Evolutionary conservation across 805 yeast genomes (phyloP), one percentile per base, ranked within the genome.

Genomic region (Wickerhamomyces silvicola): DNA sequence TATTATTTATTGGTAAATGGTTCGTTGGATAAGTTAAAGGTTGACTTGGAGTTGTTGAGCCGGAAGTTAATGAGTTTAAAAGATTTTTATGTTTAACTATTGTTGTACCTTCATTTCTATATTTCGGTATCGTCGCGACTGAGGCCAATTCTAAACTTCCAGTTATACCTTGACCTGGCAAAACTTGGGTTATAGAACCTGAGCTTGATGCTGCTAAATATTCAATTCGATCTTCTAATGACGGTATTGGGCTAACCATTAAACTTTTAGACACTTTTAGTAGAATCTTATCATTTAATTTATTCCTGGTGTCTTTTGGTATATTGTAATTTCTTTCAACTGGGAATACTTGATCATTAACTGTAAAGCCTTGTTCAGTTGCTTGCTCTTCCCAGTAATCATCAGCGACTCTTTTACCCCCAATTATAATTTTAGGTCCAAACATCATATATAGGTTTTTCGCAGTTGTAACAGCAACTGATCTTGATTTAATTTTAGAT

Each of bases 351-450:
- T 69, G 63, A 34, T 68, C 71, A 26, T 57, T 58, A 17, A 64
- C 62, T 1, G 66, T 61, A 31, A 68, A 65, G 1, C 68, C 68
- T 38, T 68, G 68, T 13, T 55, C 57, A 23, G 48, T 52, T 1
- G 66, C 66, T 4, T 54, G 43, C 4, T 55, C 56, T 39, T 72
- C 78, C 75, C 76, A 75, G 46, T 75, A 74, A 47, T 74, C 81
- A 48, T 74, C 80, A 3, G 50, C 38, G 4, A 73, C 58, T 36
- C 79, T 59, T 22, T 54, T 51, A 6, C 80, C 81, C n/a, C 54
- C 47, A 2, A 53, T 52, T 14, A 75, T 47, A 3, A 68, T 48
- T 15, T 71, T 53, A 1, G 78, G 71, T 22, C 80, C 80, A 50
- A 70, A 73, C 28, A 57, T 57, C 32, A 72, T 54, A 41, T 51